These are phyloP conservation scores for Schizopora paradoxa DNA, from an alignment of 1,284 basidiomycete species.

Conservation along the genomic window DNA sequence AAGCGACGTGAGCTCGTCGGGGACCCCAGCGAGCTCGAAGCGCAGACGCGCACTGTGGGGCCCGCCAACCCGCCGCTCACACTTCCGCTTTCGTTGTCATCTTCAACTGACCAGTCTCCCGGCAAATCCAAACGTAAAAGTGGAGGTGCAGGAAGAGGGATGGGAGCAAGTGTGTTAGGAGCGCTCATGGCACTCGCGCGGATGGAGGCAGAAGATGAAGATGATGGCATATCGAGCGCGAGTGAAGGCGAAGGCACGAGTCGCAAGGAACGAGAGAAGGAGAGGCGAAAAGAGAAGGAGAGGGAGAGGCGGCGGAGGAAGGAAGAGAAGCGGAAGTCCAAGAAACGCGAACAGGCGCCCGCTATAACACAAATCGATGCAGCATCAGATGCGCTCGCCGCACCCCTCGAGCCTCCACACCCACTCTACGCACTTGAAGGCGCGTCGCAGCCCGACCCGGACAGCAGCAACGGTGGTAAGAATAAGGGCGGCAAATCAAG, in stretches of 20 bases:
- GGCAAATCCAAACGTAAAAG: too few relatives aligned
- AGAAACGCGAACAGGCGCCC: neutral
- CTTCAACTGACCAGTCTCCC: too few relatives aligned
- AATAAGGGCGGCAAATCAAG: neutral
- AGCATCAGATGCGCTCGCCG: neutral
- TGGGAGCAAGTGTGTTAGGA: too few relatives aligned
- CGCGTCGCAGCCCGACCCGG: neutral
- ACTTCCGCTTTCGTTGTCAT: too few relatives aligned
- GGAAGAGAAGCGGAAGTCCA: neutral
- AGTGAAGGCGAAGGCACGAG: conserved; percentile 2
- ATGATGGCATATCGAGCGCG: neutral
- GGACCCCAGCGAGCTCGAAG: too few relatives aligned
- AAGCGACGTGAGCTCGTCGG: too few relatives aligned
- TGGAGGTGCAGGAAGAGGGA: too few relatives aligned
- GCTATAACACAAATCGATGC: neutral
- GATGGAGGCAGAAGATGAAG: conserved; percentile 7
- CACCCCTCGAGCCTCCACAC: neutral
- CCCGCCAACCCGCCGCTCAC: too few relatives aligned
- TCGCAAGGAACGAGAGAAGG: conserved; percentile 1
- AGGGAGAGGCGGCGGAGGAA: conserved; percentile 2
- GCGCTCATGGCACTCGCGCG: conserved; percentile 4
- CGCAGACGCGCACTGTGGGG: too few relatives aligned
- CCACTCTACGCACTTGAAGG: neutral
- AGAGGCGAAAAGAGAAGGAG: neutral
- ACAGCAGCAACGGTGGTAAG: conserved; percentile 1